phyloP scores from a whole-genome alignment of 345 rosid species.

The Murraya paniculata region DNA sequence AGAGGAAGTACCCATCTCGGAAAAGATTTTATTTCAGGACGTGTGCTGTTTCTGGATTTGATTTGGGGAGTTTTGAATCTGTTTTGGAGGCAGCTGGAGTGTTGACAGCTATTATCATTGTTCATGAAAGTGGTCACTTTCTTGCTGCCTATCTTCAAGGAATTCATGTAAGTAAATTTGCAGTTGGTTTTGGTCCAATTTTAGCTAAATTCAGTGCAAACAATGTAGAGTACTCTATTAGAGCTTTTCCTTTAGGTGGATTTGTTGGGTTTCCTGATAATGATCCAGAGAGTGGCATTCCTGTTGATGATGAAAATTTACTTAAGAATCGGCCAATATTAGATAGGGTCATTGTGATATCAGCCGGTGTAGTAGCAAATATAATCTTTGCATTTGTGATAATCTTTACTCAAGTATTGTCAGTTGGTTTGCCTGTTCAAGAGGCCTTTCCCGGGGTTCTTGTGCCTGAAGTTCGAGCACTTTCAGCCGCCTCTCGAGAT shows the following conservation, averaged over 20 bases:
- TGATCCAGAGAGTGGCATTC: slow-evolving; percentile 87
- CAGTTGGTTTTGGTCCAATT: slow-evolving; percentile 93
- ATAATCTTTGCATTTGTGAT: slow-evolving; percentile 75
- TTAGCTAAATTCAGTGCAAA: slow-evolving; percentile 81
- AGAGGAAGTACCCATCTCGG: slow-evolving; percentile 27
- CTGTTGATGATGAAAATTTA: slow-evolving; percentile 72
- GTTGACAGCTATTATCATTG: slow-evolving; percentile 82
- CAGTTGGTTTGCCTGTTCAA: slow-evolving; percentile 93
- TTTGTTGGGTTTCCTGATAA: slow-evolving; percentile 97
- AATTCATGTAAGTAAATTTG: slow-evolving; percentile 94
- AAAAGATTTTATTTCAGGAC: slow-evolving; percentile 42
- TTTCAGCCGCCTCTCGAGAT: slow-evolving; percentile 89
- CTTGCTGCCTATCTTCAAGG: slow-evolving; percentile 94
- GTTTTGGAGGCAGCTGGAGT: slow-evolving; percentile 79
- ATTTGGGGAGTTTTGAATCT: slow-evolving; percentile 63
- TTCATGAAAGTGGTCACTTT: slow-evolving; percentile 89
- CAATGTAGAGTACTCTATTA: slow-evolving; percentile 81
- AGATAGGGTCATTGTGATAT: slow-evolving; percentile 77
- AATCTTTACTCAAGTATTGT: slow-evolving; percentile 72
- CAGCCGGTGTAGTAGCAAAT: slow-evolving; percentile 92
- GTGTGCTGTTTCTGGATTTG: slow-evolving; percentile 64
- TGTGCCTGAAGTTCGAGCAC: slow-evolving; percentile 77
- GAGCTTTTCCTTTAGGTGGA: slow-evolving; percentile 93
- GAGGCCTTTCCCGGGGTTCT: slow-evolving; percentile 89
- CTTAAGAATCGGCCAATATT: slow-evolving; percentile 86